These are phyloP conservation scores for Fagus crenata DNA, from an alignment of 306 rosid species.

Conservation along the genomic window DNA sequence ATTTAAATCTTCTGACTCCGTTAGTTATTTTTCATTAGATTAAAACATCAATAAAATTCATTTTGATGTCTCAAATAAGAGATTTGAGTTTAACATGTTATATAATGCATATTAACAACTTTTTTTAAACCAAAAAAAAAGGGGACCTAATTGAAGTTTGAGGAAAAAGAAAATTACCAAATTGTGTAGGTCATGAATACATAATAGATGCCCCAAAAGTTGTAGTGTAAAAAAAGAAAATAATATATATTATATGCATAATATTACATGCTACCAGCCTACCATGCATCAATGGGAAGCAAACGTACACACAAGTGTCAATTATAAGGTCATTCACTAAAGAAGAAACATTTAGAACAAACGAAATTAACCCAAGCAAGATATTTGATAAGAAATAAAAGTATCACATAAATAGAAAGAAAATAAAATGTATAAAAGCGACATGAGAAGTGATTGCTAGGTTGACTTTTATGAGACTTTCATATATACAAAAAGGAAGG, in stretches of 20 bases:
- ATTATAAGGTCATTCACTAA: conserved; percentile 26
- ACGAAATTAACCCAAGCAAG: conserved; percentile 12
- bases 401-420: neutral
- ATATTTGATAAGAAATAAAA: conserved; percentile 7
- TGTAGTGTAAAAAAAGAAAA: neutral
- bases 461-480: conserved; percentile 49
- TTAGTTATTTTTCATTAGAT: too few species aligned
- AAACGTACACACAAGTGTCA: neutral
- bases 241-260: neutral
- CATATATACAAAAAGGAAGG: neutral
- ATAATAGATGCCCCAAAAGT: too few species aligned
- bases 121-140: neutral
- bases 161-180: neutral
- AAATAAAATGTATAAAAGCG: conserved; percentile 29
- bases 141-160: too few species aligned
- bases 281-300: neutral
- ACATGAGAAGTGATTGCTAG: conserved; percentile 40
- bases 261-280: neutral
- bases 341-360: conserved; percentile 3
- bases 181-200: too few species aligned
- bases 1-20: too few species aligned
- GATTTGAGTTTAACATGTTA: too few species aligned
- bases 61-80: too few species aligned
- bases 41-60: too few species aligned
- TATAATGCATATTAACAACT: neutral